Evolutionary conservation across 352 stramenopile species (phyloP), one percentile per base, ranked within the genome.

Genomic region (Pseudoperonospora humuli): DNA sequence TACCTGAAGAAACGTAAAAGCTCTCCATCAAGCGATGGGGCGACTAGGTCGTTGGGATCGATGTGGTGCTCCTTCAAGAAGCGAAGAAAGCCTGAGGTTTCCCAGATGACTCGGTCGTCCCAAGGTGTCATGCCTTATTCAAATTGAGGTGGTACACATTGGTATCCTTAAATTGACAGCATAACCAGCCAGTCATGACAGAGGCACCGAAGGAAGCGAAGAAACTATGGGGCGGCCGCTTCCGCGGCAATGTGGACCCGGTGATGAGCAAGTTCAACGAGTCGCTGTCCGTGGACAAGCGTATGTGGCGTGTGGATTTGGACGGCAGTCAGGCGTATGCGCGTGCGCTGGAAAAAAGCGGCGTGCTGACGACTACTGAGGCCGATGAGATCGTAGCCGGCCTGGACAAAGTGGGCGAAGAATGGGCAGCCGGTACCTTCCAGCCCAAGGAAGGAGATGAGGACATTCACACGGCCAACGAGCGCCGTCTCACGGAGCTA

Each of bases 241-340:
- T 98, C 71, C 91, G 89, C 51, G 89, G 87, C 54, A 93, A 97
- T 55, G 93, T 97, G 68, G 94, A 98, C 59, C 90, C 90, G 5
- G 67, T 96, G 29, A 97, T 97, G 88, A 87, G 96, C 71, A 98
- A 99, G 73, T 99, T 99, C 66, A 99, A 99, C 75, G 95, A 98
- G 65, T 97, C 85, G 52, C 83, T 99, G 27, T 74, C 61, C 9
- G 97, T 98, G 45, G 96, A 99, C 77, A 88, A 97, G 70, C 84
- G 92, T 70, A 98, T 98, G 91, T 98, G 93, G 93, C 62, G 63
- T 13, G 91, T 97, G 50, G 96, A 99, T 65, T 75, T 99, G 56
- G 69, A 86, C 43, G 96, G 96, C 45, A 97, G 77, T 47, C 86
- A 98, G 58, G 93, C 95, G 7, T 99, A 99, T 63, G 95, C 96